Conservation (phyloP, 225 moss, liverwort and hornwort genomes). For the Takakia lepidozioides region DNA sequence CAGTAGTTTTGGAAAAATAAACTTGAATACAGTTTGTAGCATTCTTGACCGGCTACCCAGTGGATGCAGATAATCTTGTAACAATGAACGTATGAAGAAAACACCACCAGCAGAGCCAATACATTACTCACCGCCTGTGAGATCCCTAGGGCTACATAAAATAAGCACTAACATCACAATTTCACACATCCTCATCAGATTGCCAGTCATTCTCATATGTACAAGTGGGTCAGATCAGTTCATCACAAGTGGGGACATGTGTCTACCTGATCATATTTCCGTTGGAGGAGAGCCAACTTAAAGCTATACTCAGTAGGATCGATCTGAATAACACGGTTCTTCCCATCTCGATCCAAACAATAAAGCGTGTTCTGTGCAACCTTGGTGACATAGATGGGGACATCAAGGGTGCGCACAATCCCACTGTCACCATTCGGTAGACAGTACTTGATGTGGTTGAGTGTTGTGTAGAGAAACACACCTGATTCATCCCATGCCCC, state of each 20-base stretch:
- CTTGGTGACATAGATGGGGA: slow-evolving; percentile 93
- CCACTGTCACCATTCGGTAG: slow-evolving; percentile 97
- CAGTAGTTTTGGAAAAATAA: background rate
- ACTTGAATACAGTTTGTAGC: too few relatives aligned
- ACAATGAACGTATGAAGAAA: too few relatives aligned
- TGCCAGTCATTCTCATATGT: background rate
- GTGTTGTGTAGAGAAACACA: slow-evolving; percentile 88
- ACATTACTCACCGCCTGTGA: too few relatives aligned
- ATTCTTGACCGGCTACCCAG: too few relatives aligned
- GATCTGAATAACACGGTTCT: slow-evolving; percentile 93
- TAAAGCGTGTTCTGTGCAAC: slow-evolving; percentile 71
- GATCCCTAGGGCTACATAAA: background rate
- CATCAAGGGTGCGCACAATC: slow-evolving; percentile 88
- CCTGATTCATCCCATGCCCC: slow-evolving; percentile 99
- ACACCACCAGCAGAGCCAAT: too few relatives aligned
- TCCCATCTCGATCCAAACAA: slow-evolving; percentile 95
- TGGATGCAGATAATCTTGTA: too few relatives aligned
- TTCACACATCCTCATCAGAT: background rate
- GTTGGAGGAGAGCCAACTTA: slow-evolving; percentile 88
- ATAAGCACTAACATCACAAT: background rate
- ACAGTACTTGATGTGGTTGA: slow-evolving; percentile 98
- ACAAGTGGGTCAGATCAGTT: background rate
- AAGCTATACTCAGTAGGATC: slow-evolving; percentile 95
- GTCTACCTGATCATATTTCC: slow-evolving; percentile 73
- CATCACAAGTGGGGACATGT: background rate